Percentiles rank a stretch among this genome's conserved stretches.
phyloP scores from a whole-genome alignment of 441 rosid species.

The Viola pubescens region DNA sequence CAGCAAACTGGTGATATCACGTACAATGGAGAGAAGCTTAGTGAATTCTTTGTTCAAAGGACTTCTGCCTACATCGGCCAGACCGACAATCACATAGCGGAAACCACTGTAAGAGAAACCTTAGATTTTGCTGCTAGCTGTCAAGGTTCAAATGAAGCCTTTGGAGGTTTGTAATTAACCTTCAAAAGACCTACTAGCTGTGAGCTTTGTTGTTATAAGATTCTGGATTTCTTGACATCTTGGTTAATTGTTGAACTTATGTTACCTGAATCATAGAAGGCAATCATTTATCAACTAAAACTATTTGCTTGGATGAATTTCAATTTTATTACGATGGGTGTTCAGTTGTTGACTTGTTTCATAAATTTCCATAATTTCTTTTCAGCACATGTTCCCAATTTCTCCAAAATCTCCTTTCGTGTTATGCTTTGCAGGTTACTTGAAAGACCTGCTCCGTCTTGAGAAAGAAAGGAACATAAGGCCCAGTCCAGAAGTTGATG shows the following conservation, averaged over 20 bases:
- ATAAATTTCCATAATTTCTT: too few relatives aligned
- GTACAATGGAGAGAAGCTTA: conserved; percentile 63
- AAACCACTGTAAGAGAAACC: conserved; percentile 90
- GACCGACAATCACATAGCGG: conserved; percentile 86
- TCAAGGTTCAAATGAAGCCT: conserved; percentile 80
- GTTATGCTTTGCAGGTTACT: conserved; percentile 27
- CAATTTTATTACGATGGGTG: too few relatives aligned
- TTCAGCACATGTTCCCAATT: too few relatives aligned
- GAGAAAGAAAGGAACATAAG: conserved; percentile 66
- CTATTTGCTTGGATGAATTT: too few relatives aligned
- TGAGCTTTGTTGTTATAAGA: too few relatives aligned
- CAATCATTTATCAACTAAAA: too few relatives aligned
- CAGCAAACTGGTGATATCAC: conserved; percentile 65
- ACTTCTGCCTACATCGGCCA: conserved; percentile 91
- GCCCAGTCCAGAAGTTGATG: conserved; percentile 85
- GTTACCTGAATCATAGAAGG: too few relatives aligned
- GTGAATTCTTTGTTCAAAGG: conserved; percentile 67
- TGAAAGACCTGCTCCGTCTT: conserved; percentile 52
- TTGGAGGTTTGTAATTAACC: conserved; percentile 45
- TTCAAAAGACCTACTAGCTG: too few relatives aligned
- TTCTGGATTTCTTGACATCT: too few relatives aligned
- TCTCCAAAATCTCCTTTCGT: background rate
- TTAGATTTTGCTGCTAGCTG: conserved; percentile 94
- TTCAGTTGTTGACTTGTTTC: too few relatives aligned
- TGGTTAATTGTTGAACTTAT: too few relatives aligned